Evolutionary conservation across 345 rosid genomes (phyloP).

Genomic region (Fremontodendron californicum): DNA sequence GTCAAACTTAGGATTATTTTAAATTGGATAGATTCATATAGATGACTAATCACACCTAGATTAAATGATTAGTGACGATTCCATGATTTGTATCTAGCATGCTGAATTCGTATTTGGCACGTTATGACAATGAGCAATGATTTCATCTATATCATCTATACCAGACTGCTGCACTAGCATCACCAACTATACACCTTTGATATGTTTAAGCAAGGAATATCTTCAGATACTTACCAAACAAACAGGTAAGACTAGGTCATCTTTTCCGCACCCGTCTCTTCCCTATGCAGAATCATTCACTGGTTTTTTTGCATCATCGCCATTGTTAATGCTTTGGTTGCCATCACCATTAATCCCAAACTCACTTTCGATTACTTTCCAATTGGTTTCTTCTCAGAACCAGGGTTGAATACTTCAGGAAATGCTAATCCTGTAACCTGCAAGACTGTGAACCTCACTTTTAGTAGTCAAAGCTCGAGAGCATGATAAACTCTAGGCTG

Average conservation of each 20-base stretch:
- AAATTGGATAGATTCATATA: too few species aligned
- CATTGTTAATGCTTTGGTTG: background rate
- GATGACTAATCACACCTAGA: too few species aligned
- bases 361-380: background rate
- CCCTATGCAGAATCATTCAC: background rate
- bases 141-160: background rate
- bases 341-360: background rate
- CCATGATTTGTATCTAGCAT: too few species aligned
- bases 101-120: too few species aligned
- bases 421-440: background rate
- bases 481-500: background rate
- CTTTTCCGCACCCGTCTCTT: background rate
- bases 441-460: background rate
- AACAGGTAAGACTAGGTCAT: background rate
- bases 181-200: background rate
- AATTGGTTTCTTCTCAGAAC: background rate
- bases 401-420: background rate
- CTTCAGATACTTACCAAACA: background rate
- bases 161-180: background rate
- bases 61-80: too few species aligned
- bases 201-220: background rate
- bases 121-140: too few species aligned
- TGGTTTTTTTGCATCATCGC: background rate
- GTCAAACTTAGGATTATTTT: too few species aligned
- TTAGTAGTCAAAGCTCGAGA: background rate